These are phyloP conservation scores for Calocera viscosa DNA, from an alignment of 768 basidiomycete species.

Conservation along the genomic window DNA sequence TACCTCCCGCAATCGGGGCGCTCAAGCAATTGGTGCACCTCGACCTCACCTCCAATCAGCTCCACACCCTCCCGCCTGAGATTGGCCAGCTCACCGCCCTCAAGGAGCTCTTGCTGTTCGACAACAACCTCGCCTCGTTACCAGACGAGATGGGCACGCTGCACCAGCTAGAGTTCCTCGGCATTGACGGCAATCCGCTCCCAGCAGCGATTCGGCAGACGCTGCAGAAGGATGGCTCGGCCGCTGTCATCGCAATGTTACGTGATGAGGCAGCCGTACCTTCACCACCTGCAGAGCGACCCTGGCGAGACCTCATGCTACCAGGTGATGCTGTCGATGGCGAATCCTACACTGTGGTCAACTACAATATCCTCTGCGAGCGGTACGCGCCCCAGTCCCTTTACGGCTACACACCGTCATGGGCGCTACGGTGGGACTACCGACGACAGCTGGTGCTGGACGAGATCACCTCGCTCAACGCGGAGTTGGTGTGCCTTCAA, in stretches of 20 bases:
- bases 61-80: constrained; percentile 67
- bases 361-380: constrained; percentile 92
- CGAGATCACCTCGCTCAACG: constrained; percentile 66
- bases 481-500: constrained; percentile 89
- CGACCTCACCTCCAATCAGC: constrained; percentile 81
- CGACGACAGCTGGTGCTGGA: constrained; percentile 76
- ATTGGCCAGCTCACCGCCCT: constrained; percentile 80
- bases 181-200: constrained; percentile 94
- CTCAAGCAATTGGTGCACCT: constrained; percentile 78
- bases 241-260: constrained; percentile 74
- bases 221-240: constrained; percentile 90
- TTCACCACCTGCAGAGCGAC: constrained; percentile 62
- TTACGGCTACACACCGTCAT: constrained; percentile 93
- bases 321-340: constrained; percentile 44
- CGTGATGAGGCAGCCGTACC: constrained; percentile 86
- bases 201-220: constrained; percentile 62
- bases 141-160: constrained; percentile 81
- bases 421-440: constrained; percentile 95
- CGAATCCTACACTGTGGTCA: constrained; percentile 70
- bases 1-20: constrained; percentile 73
- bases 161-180: constrained; percentile 83
- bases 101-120: constrained; percentile 88
- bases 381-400: constrained; percentile 73
- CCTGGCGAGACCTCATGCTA: constrained; percentile 48
- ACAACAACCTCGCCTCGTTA: constrained; percentile 78